A percentile compares a stretch with the other conserved stretches of the same genome.
Conservation (phyloP, 495 filamentous ascomycete species). For the Penicillium paxilli region DNA sequence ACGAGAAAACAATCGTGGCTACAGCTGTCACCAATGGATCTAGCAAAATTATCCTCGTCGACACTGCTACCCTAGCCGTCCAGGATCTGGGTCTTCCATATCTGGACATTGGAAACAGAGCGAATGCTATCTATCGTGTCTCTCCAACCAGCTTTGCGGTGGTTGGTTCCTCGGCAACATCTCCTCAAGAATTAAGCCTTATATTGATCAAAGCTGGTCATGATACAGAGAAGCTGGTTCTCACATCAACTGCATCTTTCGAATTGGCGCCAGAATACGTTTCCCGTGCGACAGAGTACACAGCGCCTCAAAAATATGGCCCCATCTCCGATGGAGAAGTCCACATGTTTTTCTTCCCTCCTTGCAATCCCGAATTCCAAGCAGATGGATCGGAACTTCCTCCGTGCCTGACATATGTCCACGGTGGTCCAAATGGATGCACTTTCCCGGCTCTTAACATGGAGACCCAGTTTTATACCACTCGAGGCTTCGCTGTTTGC, state of each 20-base stretch:
- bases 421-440: constrained; percentile 50
- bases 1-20: constrained; percentile 37
- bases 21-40: constrained; percentile 25
- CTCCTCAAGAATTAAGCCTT: constrained; percentile 24
- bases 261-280: constrained; percentile 27
- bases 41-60: constrained; percentile 21
- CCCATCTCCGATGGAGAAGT: constrained; percentile 24
- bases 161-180: constrained; percentile 18
- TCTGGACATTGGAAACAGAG: constrained; percentile 15
- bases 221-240: constrained; percentile 14
- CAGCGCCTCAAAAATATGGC: constrained; percentile 25
- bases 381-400: constrained; percentile 28
- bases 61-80: constrained; percentile 13
- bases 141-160: constrained; percentile 23
- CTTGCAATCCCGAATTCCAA: constrained; percentile 40
- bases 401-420: constrained; percentile 44
- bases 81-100: constrained; percentile 24
- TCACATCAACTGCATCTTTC: constrained; percentile 26
- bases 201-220: constrained; percentile 11
- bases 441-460: constrained; percentile 31
- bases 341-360: constrained; percentile 45
- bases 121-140: constrained; percentile 15
- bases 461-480: constrained; percentile 49
- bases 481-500: constrained; percentile 49
- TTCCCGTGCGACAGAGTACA: constrained; percentile 30